phyloP scores from a whole-genome alignment of 805 yeast genomes.

The Wickerhamomyces rabaulensis region DNA sequence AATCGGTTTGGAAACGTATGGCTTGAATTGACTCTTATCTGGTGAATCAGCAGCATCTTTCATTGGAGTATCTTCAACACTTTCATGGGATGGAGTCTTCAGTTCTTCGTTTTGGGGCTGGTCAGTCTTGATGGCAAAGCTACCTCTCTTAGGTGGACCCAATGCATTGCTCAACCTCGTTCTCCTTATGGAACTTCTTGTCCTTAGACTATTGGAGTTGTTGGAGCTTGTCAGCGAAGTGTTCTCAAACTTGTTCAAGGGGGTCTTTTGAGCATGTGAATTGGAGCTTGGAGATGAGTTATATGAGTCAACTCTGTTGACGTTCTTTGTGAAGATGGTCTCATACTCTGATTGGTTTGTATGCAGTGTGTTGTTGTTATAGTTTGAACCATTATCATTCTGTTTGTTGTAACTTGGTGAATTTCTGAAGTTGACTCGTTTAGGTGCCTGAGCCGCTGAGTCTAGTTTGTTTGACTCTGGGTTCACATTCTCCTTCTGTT shows the following conservation, averaged over 20 bases:
- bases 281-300: not conserved
- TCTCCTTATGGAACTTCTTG: constrained; percentile 27
- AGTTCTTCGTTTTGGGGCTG: not conserved
- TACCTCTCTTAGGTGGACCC: constrained; percentile 33
- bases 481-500: constrained; percentile 10
- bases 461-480: not conserved
- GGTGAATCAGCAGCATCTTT: constrained; percentile 8
- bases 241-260: constrained; percentile 11
- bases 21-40: not conserved
- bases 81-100: not conserved
- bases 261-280: constrained; percentile 12
- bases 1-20: not conserved
- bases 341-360: constrained; percentile 21
- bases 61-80: constrained; percentile 20
- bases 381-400: constrained; percentile 9
- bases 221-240: constrained; percentile 8
- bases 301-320: constrained; percentile 2
- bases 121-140: constrained; percentile 1
- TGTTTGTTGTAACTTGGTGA: constrained; percentile 12
- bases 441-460: constrained; percentile 6
- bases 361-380: constrained; percentile 9
- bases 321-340: constrained; percentile 18
- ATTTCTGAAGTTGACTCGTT: constrained; percentile 20
- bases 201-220: constrained; percentile 13
- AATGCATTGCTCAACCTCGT: constrained; percentile 24